A percentile compares a stretch with the other conserved stretches of the same genome.
Conservation (phyloP, 2,329 filamentous ascomycete species). For the Balansia obtecta region DNA sequence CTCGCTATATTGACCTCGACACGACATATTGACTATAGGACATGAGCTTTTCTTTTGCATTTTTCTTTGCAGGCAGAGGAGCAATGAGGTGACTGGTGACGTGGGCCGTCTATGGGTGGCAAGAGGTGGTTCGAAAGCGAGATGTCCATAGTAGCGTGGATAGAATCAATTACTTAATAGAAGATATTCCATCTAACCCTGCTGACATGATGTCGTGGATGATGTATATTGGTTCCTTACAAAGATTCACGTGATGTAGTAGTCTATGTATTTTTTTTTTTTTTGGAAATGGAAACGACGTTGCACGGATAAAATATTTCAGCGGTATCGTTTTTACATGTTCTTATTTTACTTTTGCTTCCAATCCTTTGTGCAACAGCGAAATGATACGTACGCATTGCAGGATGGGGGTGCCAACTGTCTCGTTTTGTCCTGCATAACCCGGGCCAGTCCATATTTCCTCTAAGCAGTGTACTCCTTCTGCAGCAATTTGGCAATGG, state of each 20-base stretch:
- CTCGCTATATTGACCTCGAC: not conserved
- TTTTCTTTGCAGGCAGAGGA: not conserved
- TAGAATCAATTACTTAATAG: not conserved
- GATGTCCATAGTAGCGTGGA: not conserved
- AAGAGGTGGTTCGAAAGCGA: not conserved
- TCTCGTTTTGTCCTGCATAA: not conserved
- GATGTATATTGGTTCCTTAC: no score
- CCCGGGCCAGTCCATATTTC: no score
- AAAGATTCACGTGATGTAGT: no score
- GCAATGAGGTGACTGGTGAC: not conserved
- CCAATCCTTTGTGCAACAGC: no score
- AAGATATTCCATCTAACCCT: not conserved
- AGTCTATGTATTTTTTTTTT: no score
- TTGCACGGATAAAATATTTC: no score
- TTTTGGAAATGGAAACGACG: not conserved
- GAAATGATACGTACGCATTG: not conserved
- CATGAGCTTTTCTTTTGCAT: not conserved
- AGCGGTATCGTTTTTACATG: not conserved
- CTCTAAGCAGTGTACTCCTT: constrained; percentile 43
- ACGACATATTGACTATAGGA: not conserved
- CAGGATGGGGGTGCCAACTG: not conserved
- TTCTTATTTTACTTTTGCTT: no score
- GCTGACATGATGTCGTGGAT: no score
- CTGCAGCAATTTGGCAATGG: constrained; percentile 49
- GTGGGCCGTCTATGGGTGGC: not conserved